Percentiles rank a stretch among this genome's conserved stretches.
These are phyloP conservation scores for Rhytidhysteron rufulum DNA, from an alignment of 2,329 filamentous ascomycete species.

Conservation along the genomic window DNA sequence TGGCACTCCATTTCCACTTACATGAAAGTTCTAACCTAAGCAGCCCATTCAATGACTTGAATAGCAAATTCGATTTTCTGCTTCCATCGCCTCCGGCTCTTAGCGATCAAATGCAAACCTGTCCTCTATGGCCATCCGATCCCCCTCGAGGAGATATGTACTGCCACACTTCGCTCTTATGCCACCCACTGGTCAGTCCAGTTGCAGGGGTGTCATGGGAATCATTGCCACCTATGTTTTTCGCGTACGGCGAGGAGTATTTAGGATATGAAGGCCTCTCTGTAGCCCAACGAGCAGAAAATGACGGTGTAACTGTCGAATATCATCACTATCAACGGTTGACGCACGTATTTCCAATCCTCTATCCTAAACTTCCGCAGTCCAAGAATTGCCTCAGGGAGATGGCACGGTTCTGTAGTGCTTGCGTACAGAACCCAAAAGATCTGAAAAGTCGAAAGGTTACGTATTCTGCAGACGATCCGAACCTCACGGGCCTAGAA, in stretches of 20 bases:
- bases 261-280: conserved; percentile 62
- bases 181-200: conserved; percentile 63
- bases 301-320: conserved; percentile 55
- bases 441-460: neutral
- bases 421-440: neutral
- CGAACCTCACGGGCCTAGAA: neutral
- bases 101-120: conserved; percentile 39
- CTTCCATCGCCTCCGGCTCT: conserved; percentile 2
- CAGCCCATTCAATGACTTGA: conserved; percentile 40
- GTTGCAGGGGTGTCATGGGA: conserved; percentile 56
- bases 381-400: conserved; percentile 1
- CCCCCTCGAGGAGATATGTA: conserved; percentile 42
- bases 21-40: conserved; percentile 56
- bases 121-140: conserved; percentile 42
- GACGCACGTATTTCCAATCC: conserved; percentile 60
- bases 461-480: neutral
- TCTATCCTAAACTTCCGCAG: conserved; percentile 10
- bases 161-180: conserved; percentile 34
- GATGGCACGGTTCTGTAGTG: neutral
- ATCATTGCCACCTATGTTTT: conserved; percentile 62
- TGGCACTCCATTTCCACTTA: conserved; percentile 53
- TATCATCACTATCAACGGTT: conserved; percentile 71
- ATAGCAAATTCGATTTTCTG: neutral
- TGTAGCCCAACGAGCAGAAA: conserved; percentile 51
- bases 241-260: conserved; percentile 65